Evolutionary conservation across 23 red algal genomes (phyloP).

Genomic region (Cyanidiococcus yangmingshanensis): DNA sequence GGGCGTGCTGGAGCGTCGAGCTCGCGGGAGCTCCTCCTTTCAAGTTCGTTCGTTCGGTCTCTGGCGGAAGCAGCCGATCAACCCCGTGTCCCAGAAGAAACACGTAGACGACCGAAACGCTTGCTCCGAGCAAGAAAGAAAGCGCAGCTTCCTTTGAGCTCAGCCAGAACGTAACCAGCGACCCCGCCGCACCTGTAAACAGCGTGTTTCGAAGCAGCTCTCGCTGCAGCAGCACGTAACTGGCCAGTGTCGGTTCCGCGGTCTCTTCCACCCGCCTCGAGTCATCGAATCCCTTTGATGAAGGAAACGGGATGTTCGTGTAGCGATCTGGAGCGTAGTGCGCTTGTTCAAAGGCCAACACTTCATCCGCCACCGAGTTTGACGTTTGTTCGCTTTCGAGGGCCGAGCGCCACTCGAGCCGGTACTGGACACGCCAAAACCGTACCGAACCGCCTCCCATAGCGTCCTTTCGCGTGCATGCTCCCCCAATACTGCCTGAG

Average conservation of each 20-base stretch:
- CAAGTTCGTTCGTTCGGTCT: constrained; percentile 13
- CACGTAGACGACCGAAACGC: constrained; percentile 42
- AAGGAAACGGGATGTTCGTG: neutral
- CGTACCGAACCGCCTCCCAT: too few species aligned
- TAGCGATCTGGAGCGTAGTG: neutral
- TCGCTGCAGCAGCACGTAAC: constrained; percentile 35
- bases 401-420: too few species aligned
- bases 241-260: constrained; percentile 13
- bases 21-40: neutral
- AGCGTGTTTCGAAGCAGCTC: constrained; percentile 52
- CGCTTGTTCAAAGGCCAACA: neutral
- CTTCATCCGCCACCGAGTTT: too few species aligned
- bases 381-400: too few species aligned
- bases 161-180: constrained; percentile 22
- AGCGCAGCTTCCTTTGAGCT: constrained; percentile 25
- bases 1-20: constrained; percentile 22
- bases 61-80: constrained; percentile 31
- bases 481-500: too few species aligned
- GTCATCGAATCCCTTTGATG: neutral
- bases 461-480: too few species aligned
- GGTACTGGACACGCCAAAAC: too few species aligned
- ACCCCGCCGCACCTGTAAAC: constrained; percentile 32
- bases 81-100: constrained; percentile 45
- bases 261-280: neutral
- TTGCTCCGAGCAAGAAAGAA: constrained; percentile 38